Evolutionary conservation across 306 rosid species (phyloP).

Genomic region (Leucaena leucocephala): DNA sequence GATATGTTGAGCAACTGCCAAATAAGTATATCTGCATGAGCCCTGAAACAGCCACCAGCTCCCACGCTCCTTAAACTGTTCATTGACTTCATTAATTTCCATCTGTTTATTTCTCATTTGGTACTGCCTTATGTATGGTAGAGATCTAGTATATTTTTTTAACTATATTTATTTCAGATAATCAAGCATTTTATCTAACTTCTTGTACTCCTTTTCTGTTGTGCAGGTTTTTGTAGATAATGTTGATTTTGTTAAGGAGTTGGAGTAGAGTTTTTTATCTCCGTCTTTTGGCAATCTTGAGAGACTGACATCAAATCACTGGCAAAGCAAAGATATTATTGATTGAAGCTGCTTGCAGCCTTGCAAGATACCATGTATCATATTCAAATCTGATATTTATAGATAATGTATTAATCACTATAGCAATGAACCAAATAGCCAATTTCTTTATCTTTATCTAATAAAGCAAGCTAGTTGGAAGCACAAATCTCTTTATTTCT

Average conservation of each 20-base stretch:
- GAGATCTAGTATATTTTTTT: neutral
- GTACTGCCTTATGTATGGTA: constrained; percentile 29
- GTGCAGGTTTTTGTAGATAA: constrained; percentile 97
- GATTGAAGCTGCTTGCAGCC: constrained; percentile 33
- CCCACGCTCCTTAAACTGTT: neutral
- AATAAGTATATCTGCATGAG: no score
- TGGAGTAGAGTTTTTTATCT: constrained; percentile 64
- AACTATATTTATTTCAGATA: constrained; percentile 27
- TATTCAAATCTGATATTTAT: constrained; percentile 60
- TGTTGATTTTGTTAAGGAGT: constrained; percentile 86
- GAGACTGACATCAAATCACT: constrained; percentile 33
- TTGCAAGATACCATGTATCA: constrained; percentile 42
- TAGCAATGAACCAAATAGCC: constrained; percentile 34
- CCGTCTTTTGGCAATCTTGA: constrained; percentile 27
- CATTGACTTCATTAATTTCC: neutral
- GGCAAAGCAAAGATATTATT: constrained; percentile 38
- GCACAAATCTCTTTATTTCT: constrained; percentile 23
- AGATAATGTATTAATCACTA: constrained; percentile 52
- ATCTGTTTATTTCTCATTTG: constrained; percentile 16
- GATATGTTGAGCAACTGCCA: neutral
- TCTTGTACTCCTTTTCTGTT: constrained; percentile 26
- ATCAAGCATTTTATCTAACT: constrained; percentile 34
- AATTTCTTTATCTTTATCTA: constrained; percentile 29
- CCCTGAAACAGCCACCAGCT: neutral
- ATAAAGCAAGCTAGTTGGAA: constrained; percentile 45